Evolutionary conservation across 495 filamentous ascomycete species (phyloP), one percentile per base, ranked within the genome.

Genomic region (Emericellopsis terricola): DNA sequence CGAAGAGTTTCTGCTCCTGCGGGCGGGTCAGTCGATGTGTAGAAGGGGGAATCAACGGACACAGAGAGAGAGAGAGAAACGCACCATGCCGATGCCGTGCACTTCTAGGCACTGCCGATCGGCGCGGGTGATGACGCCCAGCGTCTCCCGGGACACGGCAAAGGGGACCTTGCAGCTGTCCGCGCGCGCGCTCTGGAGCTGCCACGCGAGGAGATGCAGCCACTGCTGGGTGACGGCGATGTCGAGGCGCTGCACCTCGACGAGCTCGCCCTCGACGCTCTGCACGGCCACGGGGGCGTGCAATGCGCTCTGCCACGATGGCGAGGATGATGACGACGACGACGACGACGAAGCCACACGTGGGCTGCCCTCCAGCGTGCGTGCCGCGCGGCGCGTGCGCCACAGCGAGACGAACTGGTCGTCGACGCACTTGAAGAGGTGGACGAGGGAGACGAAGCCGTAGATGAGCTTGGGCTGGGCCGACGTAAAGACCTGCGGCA

Each of bases 401-500:
- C n/a, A n/a, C n/a, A n/a, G n/a, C n/a, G n/a, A n/a, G n/a, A n/a
- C n/a, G n/a, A n/a, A n/a, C n/a, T n/a, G n/a, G n/a, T n/a, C n/a
- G n/a, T n/a, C n/a, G n/a, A n/a, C n/a, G n/a, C n/a, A n/a, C n/a
- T n/a, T n/a, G 10, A 33, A 33, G 3, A 33, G 31, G 10, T 20
- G 31, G 16, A 33, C 18, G 31, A 20, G 31, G 10, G 19, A 20
- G n/a, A 33, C 31, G 24, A 33, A 33, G 11, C 24, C 31, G 31
- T 33, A 20, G 18, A 33, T 33, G 8, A 33, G 18, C 2, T 20
- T 33, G 16, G 31, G 31, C 6, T 20, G 24, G 31, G 19, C 31
- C 8, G 31, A 33, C 11, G 19, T 20, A 15, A 33, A 18, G 15
- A 33, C 24, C 5, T 33, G 31, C 7, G 42, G 42, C 6, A 41